Conservation (phyloP, 768 basidiomycete genomes). For the Daedalea quercina region DNA sequence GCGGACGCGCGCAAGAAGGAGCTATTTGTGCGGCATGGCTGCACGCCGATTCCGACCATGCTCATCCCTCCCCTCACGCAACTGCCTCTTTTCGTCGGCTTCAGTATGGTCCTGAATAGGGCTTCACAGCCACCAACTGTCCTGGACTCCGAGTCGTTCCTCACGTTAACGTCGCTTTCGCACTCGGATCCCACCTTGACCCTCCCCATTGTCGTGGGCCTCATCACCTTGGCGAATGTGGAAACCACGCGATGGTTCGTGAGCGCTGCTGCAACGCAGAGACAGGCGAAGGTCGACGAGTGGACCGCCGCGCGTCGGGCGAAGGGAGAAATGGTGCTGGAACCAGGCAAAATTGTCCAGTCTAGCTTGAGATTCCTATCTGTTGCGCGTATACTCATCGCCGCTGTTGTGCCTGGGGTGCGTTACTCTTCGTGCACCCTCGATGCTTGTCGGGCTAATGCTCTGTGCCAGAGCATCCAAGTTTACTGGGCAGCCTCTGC, state of each 20-base stretch:
- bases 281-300: slow-evolving; percentile 40
- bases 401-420: slow-evolving; percentile 68
- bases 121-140: slow-evolving; percentile 54
- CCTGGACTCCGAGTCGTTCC: slow-evolving; percentile 71
- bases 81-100: slow-evolving; percentile 65
- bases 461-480: slow-evolving; percentile 46
- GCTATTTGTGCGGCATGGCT: slow-evolving; percentile 53
- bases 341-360: slow-evolving; percentile 47
- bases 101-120: slow-evolving; percentile 50
- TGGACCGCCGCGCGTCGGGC: slow-evolving; percentile 37
- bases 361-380: slow-evolving; percentile 49
- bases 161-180: slow-evolving; percentile 63
- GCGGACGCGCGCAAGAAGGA: slow-evolving; percentile 42
- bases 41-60: slow-evolving; percentile 51
- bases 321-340: slow-evolving; percentile 37
- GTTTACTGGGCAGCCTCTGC: slow-evolving; percentile 80
- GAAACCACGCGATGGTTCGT: slow-evolving; percentile 73
- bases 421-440: slow-evolving; percentile 16
- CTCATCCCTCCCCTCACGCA: slow-evolving; percentile 58
- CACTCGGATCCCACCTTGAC: slow-evolving; percentile 66
- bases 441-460: slow-evolving; percentile 6
- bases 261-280: slow-evolving; percentile 48
- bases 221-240: slow-evolving; percentile 73
- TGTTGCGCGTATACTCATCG: slow-evolving; percentile 59
- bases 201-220: slow-evolving; percentile 64